Conservation (phyloP, 768 basidiomycete genomes). For the Russula sp. region DNA sequence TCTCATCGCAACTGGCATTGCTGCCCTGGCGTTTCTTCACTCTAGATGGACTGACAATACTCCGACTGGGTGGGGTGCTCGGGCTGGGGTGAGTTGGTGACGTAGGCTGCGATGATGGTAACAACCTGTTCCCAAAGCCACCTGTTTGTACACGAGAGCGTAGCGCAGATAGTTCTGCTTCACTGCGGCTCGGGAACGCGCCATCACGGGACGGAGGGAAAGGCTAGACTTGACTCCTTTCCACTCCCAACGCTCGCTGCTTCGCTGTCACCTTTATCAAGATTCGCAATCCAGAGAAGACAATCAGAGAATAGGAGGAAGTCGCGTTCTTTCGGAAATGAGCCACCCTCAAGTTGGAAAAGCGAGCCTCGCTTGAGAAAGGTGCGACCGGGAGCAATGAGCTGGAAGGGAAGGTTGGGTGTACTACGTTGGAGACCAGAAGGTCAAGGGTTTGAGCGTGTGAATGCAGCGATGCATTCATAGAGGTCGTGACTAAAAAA, state of each 20-base stretch:
- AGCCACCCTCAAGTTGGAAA: constrained; percentile 53
- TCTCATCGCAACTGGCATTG: constrained; percentile 50
- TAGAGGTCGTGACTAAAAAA: constrained; percentile 62
- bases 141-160: constrained; percentile 26
- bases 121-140: not conserved
- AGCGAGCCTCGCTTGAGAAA: constrained; percentile 68
- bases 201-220: constrained; percentile 37
- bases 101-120: constrained; percentile 8
- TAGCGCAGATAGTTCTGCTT: constrained; percentile 48
- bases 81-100: constrained; percentile 7
- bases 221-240: constrained; percentile 23
- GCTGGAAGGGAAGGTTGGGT: constrained; percentile 68
- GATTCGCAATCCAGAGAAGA: constrained; percentile 68
- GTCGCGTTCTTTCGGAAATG: constrained; percentile 54
- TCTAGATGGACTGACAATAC: constrained; percentile 32
- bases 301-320: constrained; percentile 84
- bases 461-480: constrained; percentile 75
- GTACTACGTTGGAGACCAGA: constrained; percentile 74
- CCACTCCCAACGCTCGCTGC: constrained; percentile 30
- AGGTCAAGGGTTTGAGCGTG: constrained; percentile 75
- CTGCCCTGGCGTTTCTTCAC: constrained; percentile 36
- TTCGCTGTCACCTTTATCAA: constrained; percentile 35
- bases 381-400: constrained; percentile 77
- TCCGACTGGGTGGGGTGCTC: constrained; percentile 28
- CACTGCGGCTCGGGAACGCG: constrained; percentile 58